A percentile compares a stretch with the other conserved stretches of the same genome.
Evolutionary conservation across 2,329 filamentous ascomycete genomes (phyloP).

Genomic region (Cladophialophora psammophila): DNA sequence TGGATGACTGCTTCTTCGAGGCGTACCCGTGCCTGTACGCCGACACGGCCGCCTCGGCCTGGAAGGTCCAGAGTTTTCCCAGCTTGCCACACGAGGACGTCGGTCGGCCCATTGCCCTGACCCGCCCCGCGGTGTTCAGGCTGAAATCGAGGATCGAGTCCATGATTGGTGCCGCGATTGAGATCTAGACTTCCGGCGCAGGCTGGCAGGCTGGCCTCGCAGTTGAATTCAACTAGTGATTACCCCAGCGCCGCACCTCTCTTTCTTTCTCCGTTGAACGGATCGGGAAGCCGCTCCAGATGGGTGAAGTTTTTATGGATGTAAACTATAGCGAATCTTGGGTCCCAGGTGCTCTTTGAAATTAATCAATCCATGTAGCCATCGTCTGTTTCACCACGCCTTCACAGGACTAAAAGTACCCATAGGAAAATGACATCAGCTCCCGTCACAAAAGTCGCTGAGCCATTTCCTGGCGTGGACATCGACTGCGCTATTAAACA

Average conservation of each 20-base stretch:
- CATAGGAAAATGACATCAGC: neutral
- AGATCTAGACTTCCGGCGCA: neutral
- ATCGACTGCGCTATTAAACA: slow-evolving; percentile 6
- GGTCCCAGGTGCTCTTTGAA: no score
- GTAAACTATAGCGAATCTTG: no score
- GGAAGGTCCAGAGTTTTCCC: slow-evolving; percentile 20
- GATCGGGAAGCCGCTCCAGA: no score
- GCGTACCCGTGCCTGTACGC: slow-evolving; percentile 27
- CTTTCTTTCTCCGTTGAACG: no score
- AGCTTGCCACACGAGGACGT: slow-evolving; percentile 16
- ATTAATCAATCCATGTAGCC: neutral
- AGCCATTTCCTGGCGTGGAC: slow-evolving; percentile 18
- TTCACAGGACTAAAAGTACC: neutral
- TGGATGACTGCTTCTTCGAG: slow-evolving; percentile 29
- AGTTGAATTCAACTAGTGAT: no score
- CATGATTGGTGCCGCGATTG: slow-evolving; percentile 13
- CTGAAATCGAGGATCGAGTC: slow-evolving; percentile 21
- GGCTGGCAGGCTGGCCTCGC: no score
- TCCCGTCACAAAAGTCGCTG: slow-evolving; percentile 7
- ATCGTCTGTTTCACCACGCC: neutral
- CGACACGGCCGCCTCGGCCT: slow-evolving; percentile 23
- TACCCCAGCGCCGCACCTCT: no score
- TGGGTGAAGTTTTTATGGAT: no score
- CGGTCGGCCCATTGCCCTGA: slow-evolving; percentile 14
- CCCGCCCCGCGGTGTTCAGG: slow-evolving; percentile 13